Base-by-base conservation (phyloP, 2,329 filamentous ascomycete species). In the Cercospora sesami region DNA sequence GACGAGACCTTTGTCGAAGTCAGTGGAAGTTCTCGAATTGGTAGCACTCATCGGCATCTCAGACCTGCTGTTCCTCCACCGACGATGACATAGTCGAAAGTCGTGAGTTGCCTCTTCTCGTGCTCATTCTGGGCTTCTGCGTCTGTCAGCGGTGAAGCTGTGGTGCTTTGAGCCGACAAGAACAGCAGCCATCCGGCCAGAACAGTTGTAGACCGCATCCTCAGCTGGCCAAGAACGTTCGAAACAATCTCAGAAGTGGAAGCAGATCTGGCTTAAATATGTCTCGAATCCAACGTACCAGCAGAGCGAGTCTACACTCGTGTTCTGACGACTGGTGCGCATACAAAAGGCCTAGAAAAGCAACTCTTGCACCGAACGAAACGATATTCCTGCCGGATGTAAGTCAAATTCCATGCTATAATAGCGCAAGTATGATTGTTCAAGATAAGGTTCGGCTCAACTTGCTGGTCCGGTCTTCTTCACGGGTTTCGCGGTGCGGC, bases 41-140 rank as follows among this genome's bases (percentile, higher is more conserved):
- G 7, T 57, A 16, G 23, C 16, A n/a, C 8, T 57, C 53, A 31
- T 5, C 4, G 45, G 4, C 3, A n/a, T 30, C 3, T 16, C 53
- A 18, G 8, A 6, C 73, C 73, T 16, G 66, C 72, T 2, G 73
- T 72, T 23, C 71, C 70, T 21, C 71, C 71, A n/a, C 71, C 71
- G 4, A 68, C 68, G 57, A 73, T 62, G 57, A 73, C 65, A 51
- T 67, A 70, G 45, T 71, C 67, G 26, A 66, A 69, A 4, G 42
- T 61, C 4, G 28, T 61, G 59, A 36, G 28, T 28, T 61, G 59
- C 33, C 59, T 39, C 59, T 61, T 61, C 59, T 61, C 31, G n/a
- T 61, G n/a, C 33, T 42, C 45, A 48, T 48, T 21, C 18, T 48
- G 45, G 3, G n/a, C 45, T 23, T 48, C 45, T 4, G 45, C 9